These are phyloP conservation scores for Serendipita sp. DNA, from an alignment of 768 basidiomycete genomes.

Conservation along the genomic window DNA sequence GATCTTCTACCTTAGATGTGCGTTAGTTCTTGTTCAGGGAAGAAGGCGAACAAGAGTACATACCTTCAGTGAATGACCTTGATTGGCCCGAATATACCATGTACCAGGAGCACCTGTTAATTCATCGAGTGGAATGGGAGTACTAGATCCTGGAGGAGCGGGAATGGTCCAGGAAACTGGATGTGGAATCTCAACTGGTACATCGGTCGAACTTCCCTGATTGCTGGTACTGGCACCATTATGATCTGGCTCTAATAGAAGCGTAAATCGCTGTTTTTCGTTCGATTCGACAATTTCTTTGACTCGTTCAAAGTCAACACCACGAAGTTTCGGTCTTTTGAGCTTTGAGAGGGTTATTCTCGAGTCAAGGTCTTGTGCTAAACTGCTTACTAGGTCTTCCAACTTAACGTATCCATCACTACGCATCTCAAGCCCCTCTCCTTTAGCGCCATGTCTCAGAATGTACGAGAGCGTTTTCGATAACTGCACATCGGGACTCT, in stretches of 20 bases:
- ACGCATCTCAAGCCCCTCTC: slow-evolving; percentile 58
- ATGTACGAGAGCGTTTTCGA: slow-evolving; percentile 85
- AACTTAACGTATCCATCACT: slow-evolving; percentile 76
- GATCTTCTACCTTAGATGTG: slow-evolving; percentile 38
- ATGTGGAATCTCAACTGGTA: not conserved
- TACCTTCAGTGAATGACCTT: slow-evolving; percentile 77
- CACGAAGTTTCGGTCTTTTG: slow-evolving; percentile 47
- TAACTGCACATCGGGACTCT: slow-evolving; percentile 48
- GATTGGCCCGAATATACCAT: slow-evolving; percentile 87
- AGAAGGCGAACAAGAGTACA: slow-evolving; percentile 5
- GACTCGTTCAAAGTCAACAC: slow-evolving; percentile 35
- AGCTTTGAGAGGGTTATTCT: slow-evolving; percentile 31
- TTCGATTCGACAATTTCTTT: slow-evolving; percentile 52
- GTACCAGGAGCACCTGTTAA: slow-evolving; percentile 20
- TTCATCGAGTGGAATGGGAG: not conserved
- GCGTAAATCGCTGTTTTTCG: slow-evolving; percentile 46
- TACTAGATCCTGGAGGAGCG: slow-evolving; percentile 11
- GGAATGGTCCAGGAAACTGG: slow-evolving; percentile 1
- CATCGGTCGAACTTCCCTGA: not conserved
- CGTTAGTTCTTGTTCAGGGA: not conserved
- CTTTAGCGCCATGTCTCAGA: slow-evolving; percentile 75
- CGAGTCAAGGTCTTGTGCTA: not conserved
- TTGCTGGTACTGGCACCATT: not conserved
- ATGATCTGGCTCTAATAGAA: slow-evolving; percentile 30
- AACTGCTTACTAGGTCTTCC: slow-evolving; percentile 55